Conservation (phyloP, 371 early-diverging fungal genomes). For the Circinella umbellata region DNA sequence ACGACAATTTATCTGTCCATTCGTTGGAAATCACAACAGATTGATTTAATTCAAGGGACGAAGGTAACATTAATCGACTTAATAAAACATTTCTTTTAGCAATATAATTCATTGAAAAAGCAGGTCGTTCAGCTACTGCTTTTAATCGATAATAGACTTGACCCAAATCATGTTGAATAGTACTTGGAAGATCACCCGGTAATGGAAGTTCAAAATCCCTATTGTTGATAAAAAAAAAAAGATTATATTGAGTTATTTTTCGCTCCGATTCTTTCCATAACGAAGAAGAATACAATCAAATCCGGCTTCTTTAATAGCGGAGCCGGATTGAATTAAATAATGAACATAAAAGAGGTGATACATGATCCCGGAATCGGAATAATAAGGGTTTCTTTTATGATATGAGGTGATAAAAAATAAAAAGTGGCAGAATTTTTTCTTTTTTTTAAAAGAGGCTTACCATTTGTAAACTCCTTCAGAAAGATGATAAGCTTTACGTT, state of each 20-base stretch:
- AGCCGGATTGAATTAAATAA: no score
- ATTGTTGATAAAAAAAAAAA: background rate
- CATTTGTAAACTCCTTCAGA: slow-evolving; percentile 47
- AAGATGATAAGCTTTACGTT: slow-evolving; percentile 42
- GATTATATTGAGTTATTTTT: background rate
- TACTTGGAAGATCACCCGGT: slow-evolving; percentile 56
- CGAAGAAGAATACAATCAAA: no score
- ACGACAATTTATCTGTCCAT: slow-evolving; percentile 51
- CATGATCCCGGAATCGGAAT: no score
- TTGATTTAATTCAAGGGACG: slow-evolving; percentile 45
- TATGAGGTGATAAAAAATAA: slow-evolving; percentile 5
- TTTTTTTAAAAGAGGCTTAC: slow-evolving; percentile 27
- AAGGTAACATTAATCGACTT: slow-evolving; percentile 37
- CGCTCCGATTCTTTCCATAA: background rate
- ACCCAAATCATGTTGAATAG: slow-evolving; percentile 43
- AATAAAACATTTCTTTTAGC: slow-evolving; percentile 35
- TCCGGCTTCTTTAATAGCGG: no score
- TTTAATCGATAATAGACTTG: slow-evolving; percentile 45
- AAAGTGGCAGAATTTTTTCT: no score
- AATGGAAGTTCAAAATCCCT: slow-evolving; percentile 57
- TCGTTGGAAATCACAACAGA: slow-evolving; percentile 44
- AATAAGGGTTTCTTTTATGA: no score
- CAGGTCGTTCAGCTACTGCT: slow-evolving; percentile 51
- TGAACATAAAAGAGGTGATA: no score
- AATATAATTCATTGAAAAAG: slow-evolving; percentile 43